These are phyloP conservation scores for Coleophoma crateriformis DNA, from an alignment of 2,329 filamentous ascomycete genomes.

Conservation along the genomic window DNA sequence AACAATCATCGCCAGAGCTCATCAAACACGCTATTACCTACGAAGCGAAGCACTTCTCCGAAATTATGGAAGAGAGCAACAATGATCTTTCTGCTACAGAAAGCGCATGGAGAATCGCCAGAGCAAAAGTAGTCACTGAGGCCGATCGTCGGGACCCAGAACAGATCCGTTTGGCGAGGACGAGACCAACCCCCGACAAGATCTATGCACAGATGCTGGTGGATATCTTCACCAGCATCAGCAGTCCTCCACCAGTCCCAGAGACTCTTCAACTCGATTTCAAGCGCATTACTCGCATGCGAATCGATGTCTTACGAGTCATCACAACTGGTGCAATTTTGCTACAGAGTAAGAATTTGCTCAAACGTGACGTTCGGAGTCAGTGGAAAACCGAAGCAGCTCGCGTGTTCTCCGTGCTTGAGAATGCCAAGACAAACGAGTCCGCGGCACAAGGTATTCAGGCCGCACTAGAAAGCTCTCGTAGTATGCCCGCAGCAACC, in stretches of 20 bases:
- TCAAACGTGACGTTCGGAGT: conserved; percentile 73
- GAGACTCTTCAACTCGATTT: conserved; percentile 70
- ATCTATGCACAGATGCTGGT: conserved; percentile 74
- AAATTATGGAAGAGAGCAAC: conserved; percentile 53
- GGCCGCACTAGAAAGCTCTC: conserved; percentile 55
- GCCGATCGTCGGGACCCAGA: conserved; percentile 64
- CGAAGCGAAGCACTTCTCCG: conserved; percentile 66
- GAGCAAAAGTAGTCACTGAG: conserved; percentile 60
- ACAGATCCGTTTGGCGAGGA: conserved; percentile 54
- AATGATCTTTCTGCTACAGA: conserved; percentile 54
- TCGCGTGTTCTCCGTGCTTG: conserved; percentile 65
- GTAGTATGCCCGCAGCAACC: conserved; percentile 60
- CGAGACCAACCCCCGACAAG: conserved; percentile 60
- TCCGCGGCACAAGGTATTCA: conserved; percentile 51
- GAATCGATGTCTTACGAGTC: conserved; percentile 55
- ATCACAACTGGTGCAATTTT: conserved; percentile 70
- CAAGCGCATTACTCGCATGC: conserved; percentile 54
- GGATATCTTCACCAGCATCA: conserved; percentile 66
- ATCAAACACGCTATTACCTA: conserved; percentile 68
- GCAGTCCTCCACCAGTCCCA: conserved; percentile 52
- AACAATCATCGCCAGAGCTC: conserved; percentile 64
- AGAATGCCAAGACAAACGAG: conserved; percentile 45
- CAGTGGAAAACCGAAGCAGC: conserved; percentile 72
- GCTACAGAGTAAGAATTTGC: conserved; percentile 74
- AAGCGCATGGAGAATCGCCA: conserved; percentile 60